Conservation (phyloP, 345 rosid species). For the Syzygium grande region DNA sequence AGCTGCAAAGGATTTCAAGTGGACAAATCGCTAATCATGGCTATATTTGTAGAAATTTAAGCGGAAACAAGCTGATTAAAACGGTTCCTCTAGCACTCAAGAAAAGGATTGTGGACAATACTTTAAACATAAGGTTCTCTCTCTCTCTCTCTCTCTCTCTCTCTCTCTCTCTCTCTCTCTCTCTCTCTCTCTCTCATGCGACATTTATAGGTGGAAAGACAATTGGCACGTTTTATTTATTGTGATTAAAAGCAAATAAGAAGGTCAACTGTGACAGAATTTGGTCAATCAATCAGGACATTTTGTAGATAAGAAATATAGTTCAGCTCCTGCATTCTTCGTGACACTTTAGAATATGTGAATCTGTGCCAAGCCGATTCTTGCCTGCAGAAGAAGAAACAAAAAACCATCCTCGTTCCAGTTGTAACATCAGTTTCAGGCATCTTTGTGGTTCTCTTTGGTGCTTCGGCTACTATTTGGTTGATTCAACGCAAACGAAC, state of each 20-base stretch:
- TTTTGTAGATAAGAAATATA: not conserved
- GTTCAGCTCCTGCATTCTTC: not conserved
- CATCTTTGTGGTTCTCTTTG: slow-evolving; percentile 4
- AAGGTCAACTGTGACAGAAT: not conserved
- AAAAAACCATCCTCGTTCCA: slow-evolving; percentile 22
- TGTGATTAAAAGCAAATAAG: not conserved
- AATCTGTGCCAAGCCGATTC: slow-evolving; percentile 2
- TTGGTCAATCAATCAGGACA: not conserved
- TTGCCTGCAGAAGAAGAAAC: slow-evolving; percentile 13
- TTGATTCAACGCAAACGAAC: slow-evolving; percentile 10
- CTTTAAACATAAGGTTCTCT: too few relatives aligned
- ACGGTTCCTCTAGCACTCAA: too few relatives aligned
- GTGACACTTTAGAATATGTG: slow-evolving; percentile 26
- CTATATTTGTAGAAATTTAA: too few relatives aligned
- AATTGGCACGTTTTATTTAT: not conserved
- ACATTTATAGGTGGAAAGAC: not conserved
- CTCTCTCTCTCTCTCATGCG: not conserved
- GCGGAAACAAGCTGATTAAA: too few relatives aligned
- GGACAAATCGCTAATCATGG: not conserved
- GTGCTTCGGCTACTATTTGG: slow-evolving; percentile 10
- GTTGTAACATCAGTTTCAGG: slow-evolving; percentile 15
- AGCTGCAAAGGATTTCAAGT: not conserved
- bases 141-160: too few relatives aligned
- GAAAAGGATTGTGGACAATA: too few relatives aligned
- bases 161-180: too few relatives aligned